Evolutionary conservation across 352 stramenopile species (phyloP).

Genomic region (Pythium chondricola): DNA sequence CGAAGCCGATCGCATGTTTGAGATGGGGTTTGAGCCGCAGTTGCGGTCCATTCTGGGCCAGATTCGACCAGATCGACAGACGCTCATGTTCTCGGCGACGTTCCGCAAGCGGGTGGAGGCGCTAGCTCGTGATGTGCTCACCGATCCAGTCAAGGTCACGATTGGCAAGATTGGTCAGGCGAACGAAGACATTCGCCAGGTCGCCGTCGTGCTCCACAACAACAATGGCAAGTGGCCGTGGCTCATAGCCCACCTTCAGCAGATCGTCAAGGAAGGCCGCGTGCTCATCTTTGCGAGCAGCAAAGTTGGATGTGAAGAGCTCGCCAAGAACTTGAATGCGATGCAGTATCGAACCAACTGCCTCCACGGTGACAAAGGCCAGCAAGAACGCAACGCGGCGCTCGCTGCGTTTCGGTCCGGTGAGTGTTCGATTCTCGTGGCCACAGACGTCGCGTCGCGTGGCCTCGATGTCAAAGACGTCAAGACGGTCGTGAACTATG

Average conservation of each 20-base stretch:
- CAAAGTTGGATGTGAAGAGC: conserved; percentile 80
- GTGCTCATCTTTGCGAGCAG: conserved; percentile 84
- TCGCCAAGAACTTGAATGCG: conserved; percentile 61
- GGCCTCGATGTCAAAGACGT: conserved; percentile 88
- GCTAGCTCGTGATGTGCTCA: conserved; percentile 74
- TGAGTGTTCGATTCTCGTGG: conserved; percentile 65
- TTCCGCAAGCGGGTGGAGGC: conserved; percentile 68
- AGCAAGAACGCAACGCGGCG: conserved; percentile 66
- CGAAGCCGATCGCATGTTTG: conserved; percentile 87
- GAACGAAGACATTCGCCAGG: conserved; percentile 87
- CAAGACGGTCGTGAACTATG: conserved; percentile 88
- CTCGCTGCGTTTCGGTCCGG: conserved; percentile 60
- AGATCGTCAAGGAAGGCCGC: conserved; percentile 60
- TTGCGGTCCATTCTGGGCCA: conserved; percentile 75
- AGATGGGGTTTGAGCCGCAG: conserved; percentile 86
- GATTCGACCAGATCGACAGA: conserved; percentile 82
- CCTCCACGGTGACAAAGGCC: conserved; percentile 79
- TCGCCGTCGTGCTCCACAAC: conserved; percentile 64
- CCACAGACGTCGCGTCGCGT: conserved; percentile 83
- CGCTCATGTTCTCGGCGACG: conserved; percentile 84
- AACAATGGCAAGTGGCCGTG: conserved; percentile 85
- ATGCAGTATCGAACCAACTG: conserved; percentile 31
- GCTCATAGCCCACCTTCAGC: conserved; percentile 57
- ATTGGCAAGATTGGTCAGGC: conserved; percentile 76
- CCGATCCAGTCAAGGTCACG: conserved; percentile 76